Base-by-base conservation (phyloP, 192 early-diverging fungal species). In the Coemansia sp. region DNA sequence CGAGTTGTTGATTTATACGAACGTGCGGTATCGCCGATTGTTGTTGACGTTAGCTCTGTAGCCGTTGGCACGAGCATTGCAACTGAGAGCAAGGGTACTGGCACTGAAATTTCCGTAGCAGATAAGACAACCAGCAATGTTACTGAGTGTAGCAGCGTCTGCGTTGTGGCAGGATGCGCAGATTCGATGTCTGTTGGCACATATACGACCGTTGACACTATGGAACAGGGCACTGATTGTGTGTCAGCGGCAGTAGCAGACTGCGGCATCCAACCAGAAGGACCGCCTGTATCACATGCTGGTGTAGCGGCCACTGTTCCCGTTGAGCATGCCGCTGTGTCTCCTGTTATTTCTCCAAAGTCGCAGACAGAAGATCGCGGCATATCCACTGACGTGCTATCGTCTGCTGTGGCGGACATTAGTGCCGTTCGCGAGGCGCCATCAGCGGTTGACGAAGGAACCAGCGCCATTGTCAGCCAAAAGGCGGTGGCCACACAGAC, bases 81-180 rank as follows among this genome's bases (percentile, higher is more conserved):
- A 20, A 35, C 48, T 9, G 56, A 30, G 2, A 57, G 30, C 55
- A 57, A 57, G 55, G 64, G 51, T 1, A 64, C 65, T 12, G 53
- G 48, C 10, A 42, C 63, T 20, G 31, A 20, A 1, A 21, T 59
- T 18, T 29, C 55, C 42, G 45, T 53, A 29, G 55, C 48, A 7
- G 57, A 67, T 37, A 67, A 52, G 61, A 48, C 71, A 16, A 66
- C 29, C 13, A 61, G 60, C 61, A 66, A 66, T 49, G 48, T 39
- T 2, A 15, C 16, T 30, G 58, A 15, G 0, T 67, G 31, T 23
- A 51, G n/a, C 25, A 39, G 42, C 8, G 55, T 61, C 45, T 51
- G 56, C n/a, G 37, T 63, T n/a, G 61, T 40, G 28, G 61, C 66
- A 15, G 71, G 61, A 16, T 30, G 28, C n/a, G 42, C 58, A 0